Evolutionary conservation across 2,329 filamentous ascomycete species (phyloP), one percentile per base, ranked within the genome.

Genomic region (Fusarium sp.): DNA sequence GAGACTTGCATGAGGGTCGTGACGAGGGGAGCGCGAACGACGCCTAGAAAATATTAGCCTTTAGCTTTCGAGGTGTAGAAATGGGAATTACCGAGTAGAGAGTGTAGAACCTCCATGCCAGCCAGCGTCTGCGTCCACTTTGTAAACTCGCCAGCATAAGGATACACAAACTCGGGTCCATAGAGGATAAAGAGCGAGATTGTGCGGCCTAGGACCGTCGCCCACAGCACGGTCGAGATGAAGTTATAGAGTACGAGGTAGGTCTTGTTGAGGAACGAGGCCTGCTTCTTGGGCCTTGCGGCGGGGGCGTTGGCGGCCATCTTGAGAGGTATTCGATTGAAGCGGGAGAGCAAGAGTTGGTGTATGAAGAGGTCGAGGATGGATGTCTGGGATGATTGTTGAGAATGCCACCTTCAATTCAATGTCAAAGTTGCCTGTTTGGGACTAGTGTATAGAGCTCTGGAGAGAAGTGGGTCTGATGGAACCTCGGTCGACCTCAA

Each of bases 1-100:
- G 93, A 89, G 72, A 98, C 95, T 84, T 99, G 97, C 91, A 98
- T 95, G 40, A 90, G 83, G 7, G 97, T 98, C 6, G 97, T 98
- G 77, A 93, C 77, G 78, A 98, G 83, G 2, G 96, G 95, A 1
- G 96, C 92, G 79, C 96, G 91, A 62, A 99, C 96, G 79, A 98
- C 82, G 67, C 94, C 94, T 95, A 63, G 15, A 2, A 27, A 2
- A 30, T 50, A 43, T 72, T 14, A 72, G 60, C 62, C 68, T 56
- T 17, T 40, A 12, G 20, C 14, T 32, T 50, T 50, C 10, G n/a
- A 57, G 38, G 30, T 50, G 6, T 27, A 7, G 43, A n/a, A 6
- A 9, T 35, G 38, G 35, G 10, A 80, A 87, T 68, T 85, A 95
- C 95, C 94, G 37, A 94, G 83, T 1, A 94, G 82, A 58, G 94